Conservation (phyloP, 176 grass and related monocot species). For the Typha latifolia region DNA sequence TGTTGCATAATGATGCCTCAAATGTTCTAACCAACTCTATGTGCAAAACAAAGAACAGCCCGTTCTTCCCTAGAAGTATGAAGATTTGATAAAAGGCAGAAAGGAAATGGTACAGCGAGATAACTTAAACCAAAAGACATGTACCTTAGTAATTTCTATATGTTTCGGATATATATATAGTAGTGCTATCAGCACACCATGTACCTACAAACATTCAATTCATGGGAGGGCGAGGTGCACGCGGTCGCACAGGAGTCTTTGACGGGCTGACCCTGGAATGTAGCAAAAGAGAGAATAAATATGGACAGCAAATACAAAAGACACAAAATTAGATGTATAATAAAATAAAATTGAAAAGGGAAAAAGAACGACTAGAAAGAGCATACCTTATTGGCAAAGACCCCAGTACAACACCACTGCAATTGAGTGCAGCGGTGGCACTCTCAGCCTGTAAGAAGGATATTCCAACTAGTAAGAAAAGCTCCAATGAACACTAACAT, state of each 20-base stretch:
- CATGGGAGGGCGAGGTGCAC: constrained; percentile 55
- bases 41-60: constrained; percentile 40
- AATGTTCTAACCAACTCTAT: constrained; percentile 48
- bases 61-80: constrained; percentile 4
- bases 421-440: constrained; percentile 95
- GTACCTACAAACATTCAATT: constrained; percentile 73
- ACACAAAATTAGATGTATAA: background rate
- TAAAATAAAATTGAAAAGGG: background rate
- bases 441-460: constrained; percentile 73
- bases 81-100: constrained; percentile 18
- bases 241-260: constrained; percentile 93
- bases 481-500: background rate
- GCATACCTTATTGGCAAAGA: constrained; percentile 87
- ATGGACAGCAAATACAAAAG: background rate
- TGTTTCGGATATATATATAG: constrained; percentile 60
- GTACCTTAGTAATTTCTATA: constrained; percentile 50
- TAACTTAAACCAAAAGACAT: constrained; percentile 46
- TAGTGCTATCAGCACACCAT: constrained; percentile 64
- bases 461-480: constrained; percentile 7
- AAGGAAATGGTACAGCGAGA: constrained; percentile 7
- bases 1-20: constrained; percentile 42
- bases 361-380: background rate
- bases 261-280: constrained; percentile 93
- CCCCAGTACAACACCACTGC: constrained; percentile 88
- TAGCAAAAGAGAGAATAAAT: background rate